A percentile compares a stretch with the other conserved stretches of the same genome.
Conservation (phyloP, 2,329 filamentous ascomycete genomes). For the Sporothrix inflata region DNA sequence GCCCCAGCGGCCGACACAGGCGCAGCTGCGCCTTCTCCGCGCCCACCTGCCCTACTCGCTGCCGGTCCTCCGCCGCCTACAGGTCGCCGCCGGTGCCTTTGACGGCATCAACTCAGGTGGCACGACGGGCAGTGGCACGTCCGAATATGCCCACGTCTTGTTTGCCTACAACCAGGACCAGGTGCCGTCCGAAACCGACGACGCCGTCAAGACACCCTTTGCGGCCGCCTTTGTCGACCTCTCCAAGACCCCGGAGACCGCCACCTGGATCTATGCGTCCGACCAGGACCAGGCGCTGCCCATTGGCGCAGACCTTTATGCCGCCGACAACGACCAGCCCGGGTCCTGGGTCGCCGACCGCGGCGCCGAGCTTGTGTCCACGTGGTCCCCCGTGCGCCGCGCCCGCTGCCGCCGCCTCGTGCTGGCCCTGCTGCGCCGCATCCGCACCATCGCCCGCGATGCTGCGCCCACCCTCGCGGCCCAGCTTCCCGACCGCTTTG, state of each 20-base stretch:
- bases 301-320: conserved; percentile 29
- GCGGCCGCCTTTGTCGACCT: conserved; percentile 65
- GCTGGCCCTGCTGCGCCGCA: conserved; percentile 37
- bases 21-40: conserved; percentile 53
- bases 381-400: conserved; percentile 27
- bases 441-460: conserved; percentile 38
- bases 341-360: conserved; percentile 27
- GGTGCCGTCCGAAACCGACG: not conserved
- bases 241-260: conserved; percentile 63
- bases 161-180: conserved; percentile 39
- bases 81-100: conserved; percentile 47
- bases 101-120: conserved; percentile 38
- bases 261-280: conserved; percentile 65
- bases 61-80: conserved; percentile 64
- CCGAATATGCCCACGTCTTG: conserved; percentile 49
- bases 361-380: conserved; percentile 34
- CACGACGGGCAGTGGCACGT: conserved; percentile 46
- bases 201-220: conserved; percentile 43
- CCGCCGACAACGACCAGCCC: conserved; percentile 14
- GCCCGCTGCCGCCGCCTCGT: conserved; percentile 39
- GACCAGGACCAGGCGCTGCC: conserved; percentile 45
- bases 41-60: conserved; percentile 61
- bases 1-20: conserved; percentile 32
- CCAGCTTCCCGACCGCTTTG: conserved; percentile 34
- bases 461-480: conserved; percentile 28